Evolutionary conservation across 148 eudicot genomes (phyloP), one percentile per base, ranked within the genome.

Genomic region (Nepenthes gracilis): DNA sequence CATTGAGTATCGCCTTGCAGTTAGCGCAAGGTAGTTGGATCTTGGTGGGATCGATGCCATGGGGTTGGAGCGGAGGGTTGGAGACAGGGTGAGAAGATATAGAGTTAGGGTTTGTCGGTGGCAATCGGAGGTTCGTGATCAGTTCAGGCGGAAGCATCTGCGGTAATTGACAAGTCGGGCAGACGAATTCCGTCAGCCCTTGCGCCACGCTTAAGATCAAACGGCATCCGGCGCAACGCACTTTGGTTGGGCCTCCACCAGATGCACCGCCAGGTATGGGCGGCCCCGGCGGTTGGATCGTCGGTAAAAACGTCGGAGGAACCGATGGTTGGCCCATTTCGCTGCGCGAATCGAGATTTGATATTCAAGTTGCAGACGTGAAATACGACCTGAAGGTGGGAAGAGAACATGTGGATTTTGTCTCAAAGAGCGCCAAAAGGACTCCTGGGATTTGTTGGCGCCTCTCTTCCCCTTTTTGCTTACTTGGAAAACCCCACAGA

Each of bases 181-280:
- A 90, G 8, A 79, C 85, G 54, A 90, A 90, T 73, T 90, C 97
- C 2, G 80, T 74, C 23, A 84, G 68, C 2, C 97, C 97, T 0
- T 79, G 70, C 0, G 77, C 81, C 10, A 90, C 97, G 1, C 81
- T 73, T 33, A 90, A 63, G 59, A 90, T 81, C 65, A 82, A 67
- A 37, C 87, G 83, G 74, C 97, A 90, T 2, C 97, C 97, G 62
- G 97, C 97, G 70, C 97, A 90, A 4, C 95, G 79, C n/a, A 90
- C 95, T 58, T 90, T 85, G 61, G 85, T 86, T 0, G 82, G 66
- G 43, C 77, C 77, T 13, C 62, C 69, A 32, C 66, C 62, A 43
- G 35, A 48, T 35, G 37, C 64, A 48, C 60, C 57, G 37, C 66
- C 65, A 12, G 74, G 47, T 14, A 52, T 38, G 7, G 75, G 67